Evolutionary conservation across 257 asterid species (phyloP), one percentile per base, ranked within the genome.

Genomic region (Capsicum rhomboideum): DNA sequence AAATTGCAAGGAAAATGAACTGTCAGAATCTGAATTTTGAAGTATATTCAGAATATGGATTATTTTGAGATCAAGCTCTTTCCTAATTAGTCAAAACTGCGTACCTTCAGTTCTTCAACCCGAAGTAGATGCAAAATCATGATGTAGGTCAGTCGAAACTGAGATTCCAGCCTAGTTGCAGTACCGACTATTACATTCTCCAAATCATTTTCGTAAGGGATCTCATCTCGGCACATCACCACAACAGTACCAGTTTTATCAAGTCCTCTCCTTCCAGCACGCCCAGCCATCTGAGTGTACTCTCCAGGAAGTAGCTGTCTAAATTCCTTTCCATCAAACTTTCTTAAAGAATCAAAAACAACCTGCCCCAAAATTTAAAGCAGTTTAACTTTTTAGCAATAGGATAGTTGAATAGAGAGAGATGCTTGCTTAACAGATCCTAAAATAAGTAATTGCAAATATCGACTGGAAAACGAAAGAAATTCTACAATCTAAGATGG

Each of bases 221-320:
- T 91, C 78, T 93, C 99, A 81, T 94, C 98, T 85, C 98, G 98
- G 88, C 99, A 97, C 89, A 97, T 91, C 82, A 97, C 91, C 86
- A 93, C 89, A 68, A 97, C 98, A 54, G 98, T 93, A 83, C 99
- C 99, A 82, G 90, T 97, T 88, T 94, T 94, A 90, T 97, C 99
- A 79, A 97, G 94, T 82, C 99, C 99, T 92, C 99, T 93, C 92
- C 99, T 88, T 85, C 99, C 99, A 63, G 99, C 99, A 91, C 99
- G 99, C 83, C 99, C 99, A 82, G 99, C 97, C 99, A 97, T 97
- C 93, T 97, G 99, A 42, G 99, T 97, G 89, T 97, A 97, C 88
- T 97, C 99, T 88, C 99, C 99, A 0, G 99, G 97, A 86, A 94
- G 99, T 83, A 97, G 82, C 85, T 88, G 95, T 58, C 99, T 95